These are phyloP conservation scores for Abrus pulchellus DNA, from an alignment of 306 rosid species.

Conservation along the genomic window DNA sequence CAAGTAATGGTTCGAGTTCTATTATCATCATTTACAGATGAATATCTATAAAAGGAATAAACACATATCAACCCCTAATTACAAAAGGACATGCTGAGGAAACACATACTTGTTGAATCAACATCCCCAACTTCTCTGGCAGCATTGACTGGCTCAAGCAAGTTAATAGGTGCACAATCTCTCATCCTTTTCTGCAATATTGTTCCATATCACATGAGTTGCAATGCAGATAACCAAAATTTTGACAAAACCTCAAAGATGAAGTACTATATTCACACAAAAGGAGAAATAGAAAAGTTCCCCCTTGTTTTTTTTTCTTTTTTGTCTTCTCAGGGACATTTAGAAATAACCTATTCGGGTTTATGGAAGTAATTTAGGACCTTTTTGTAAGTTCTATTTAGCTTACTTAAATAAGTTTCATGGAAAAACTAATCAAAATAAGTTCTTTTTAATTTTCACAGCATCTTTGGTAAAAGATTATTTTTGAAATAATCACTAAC, in stretches of 20 bases:
- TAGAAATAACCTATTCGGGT: not conserved
- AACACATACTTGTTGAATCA: conserved; percentile 62
- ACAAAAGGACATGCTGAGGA: conserved; percentile 25
- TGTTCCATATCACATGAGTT: conserved; percentile 43
- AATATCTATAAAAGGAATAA: conserved; percentile 28
- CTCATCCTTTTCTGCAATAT: conserved; percentile 70
- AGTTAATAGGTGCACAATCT: conserved; percentile 48
- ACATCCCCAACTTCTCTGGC: conserved; percentile 56
- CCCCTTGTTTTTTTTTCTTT: not conserved
- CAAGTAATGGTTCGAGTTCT: conserved; percentile 25
- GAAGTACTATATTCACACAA: conserved; percentile 15
- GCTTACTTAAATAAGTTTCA: not conserved
- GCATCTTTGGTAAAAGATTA: too few relatives aligned
- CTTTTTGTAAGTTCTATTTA: not conserved
- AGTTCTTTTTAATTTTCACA: too few relatives aligned
- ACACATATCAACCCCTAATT: conserved; percentile 27
- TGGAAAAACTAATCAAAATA: not conserved
- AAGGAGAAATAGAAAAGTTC: conserved; percentile 25
- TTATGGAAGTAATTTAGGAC: not conserved
- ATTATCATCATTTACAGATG: conserved; percentile 25
- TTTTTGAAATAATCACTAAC: too few relatives aligned
- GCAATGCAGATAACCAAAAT: not conserved
- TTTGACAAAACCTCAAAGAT: conserved; percentile 21
- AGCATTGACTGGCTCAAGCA: conserved; percentile 58
- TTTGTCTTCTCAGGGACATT: not conserved